These are phyloP conservation scores for Geotrichum reessii DNA, from an alignment of 1,139 yeast genomes.

Conservation along the genomic window DNA sequence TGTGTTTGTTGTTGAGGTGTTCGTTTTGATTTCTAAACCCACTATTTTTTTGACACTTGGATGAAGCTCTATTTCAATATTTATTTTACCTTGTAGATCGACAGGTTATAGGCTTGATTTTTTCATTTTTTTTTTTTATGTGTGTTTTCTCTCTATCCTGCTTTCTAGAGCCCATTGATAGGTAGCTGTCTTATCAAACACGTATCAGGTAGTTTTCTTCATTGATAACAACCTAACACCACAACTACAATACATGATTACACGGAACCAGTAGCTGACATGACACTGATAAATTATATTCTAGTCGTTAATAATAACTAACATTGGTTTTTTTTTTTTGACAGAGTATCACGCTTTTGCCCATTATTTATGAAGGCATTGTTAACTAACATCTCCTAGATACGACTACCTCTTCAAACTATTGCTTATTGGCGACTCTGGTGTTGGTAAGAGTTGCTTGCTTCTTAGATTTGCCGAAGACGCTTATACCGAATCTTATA, in stretches of 20 bases:
- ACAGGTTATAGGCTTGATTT: not conserved
- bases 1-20: not conserved
- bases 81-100: not conserved
- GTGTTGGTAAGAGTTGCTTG: constrained; percentile 96
- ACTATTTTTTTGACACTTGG: not conserved
- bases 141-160: not conserved
- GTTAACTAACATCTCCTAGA: constrained; percentile 25
- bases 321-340: not conserved
- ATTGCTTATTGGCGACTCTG: constrained; percentile 93
- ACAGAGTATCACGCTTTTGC: not conserved
- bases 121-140: not conserved
- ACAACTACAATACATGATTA: not conserved
- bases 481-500: constrained; percentile 94
- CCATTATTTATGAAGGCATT: not conserved
- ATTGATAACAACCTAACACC: not conserved
- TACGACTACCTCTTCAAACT: constrained; percentile 96
- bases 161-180: not conserved
- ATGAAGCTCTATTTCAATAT: not conserved
- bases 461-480: constrained; percentile 94
- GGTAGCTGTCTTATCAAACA: not conserved
- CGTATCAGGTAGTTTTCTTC: not conserved
- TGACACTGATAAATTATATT: not conserved
- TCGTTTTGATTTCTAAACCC: not conserved
- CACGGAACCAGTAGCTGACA: not conserved
- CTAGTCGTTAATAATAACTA: not conserved